Conservation (phyloP, 2,329 filamentous ascomycete species). For the Diaporthe destruens region DNA sequence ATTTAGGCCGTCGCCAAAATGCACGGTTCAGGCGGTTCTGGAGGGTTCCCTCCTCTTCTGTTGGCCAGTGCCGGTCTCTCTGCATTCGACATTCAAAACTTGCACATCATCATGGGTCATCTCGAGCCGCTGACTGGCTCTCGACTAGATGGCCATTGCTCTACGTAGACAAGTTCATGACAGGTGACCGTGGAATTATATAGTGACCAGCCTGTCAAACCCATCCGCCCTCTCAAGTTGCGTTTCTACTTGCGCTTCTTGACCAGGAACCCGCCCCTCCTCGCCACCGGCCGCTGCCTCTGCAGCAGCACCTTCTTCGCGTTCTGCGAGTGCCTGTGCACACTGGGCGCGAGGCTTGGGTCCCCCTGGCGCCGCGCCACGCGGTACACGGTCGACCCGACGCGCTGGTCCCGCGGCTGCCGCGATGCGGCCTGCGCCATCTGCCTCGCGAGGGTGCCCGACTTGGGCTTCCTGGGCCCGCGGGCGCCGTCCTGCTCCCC, state of each 20-base stretch:
- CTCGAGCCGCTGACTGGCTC: neutral
- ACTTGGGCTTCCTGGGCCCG: slow-evolving; percentile 58
- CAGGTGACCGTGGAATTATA: no score
- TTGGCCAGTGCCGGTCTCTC: neutral
- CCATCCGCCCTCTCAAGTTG: neutral
- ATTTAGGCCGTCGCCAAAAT: neutral
- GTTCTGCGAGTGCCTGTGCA: slow-evolving; percentile 56
- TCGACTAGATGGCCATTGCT: neutral
- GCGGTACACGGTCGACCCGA: slow-evolving; percentile 68
- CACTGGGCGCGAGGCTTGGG: slow-evolving; percentile 62
- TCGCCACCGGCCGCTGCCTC: slow-evolving; percentile 57
- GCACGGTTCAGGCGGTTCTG: no score
- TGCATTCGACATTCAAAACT: no score
- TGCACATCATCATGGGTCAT: no score
- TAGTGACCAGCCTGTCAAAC: neutral
- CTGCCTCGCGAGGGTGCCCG: slow-evolving; percentile 55
- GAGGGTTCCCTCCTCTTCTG: no score
- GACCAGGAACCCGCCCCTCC: slow-evolving; percentile 61
- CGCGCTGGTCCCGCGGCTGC: slow-evolving; percentile 59
- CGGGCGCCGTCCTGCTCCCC: slow-evolving; percentile 44
- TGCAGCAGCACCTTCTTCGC: slow-evolving; percentile 60
- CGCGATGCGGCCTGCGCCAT: slow-evolving; percentile 51
- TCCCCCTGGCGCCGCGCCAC: slow-evolving; percentile 60
- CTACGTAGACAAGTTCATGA: neutral
- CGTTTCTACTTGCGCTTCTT: slow-evolving; percentile 46